phyloP scores from a whole-genome alignment of 2,329 filamentous ascomycete genomes.

The Harringtonia aguacate region DNA sequence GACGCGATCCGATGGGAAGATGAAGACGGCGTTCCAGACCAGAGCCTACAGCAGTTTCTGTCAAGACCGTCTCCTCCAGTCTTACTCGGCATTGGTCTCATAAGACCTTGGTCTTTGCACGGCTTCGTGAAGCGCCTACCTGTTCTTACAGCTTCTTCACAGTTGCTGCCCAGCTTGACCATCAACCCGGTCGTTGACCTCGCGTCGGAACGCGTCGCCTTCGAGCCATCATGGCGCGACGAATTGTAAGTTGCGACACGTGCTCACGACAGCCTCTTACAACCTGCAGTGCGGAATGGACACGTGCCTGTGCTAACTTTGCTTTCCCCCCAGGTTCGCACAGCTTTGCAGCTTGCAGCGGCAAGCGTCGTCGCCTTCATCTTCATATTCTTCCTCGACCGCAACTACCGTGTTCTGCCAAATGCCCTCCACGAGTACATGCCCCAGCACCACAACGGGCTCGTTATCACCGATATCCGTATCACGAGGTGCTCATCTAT shows the following conservation, averaged over 20 bases:
- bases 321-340: conserved; percentile 38
- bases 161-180: too few relatives aligned
- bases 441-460: conserved; percentile 73
- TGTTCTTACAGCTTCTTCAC: not conserved
- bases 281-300: too few relatives aligned
- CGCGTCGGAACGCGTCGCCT: not conserved
- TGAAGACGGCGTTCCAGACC: not conserved
- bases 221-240: conserved; percentile 16
- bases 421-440: conserved; percentile 78
- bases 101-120: not conserved
- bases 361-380: conserved; percentile 57
- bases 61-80: not conserved
- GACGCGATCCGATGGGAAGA: not conserved
- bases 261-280: too few relatives aligned
- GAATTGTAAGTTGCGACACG: conserved; percentile 22
- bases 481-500: conserved; percentile 65
- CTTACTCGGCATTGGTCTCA: too few relatives aligned
- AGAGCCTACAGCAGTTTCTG: not conserved
- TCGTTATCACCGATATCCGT: conserved; percentile 77
- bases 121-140: not conserved
- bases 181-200: not conserved
- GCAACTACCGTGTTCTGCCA: conserved; percentile 77
- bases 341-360: conserved; percentile 63
- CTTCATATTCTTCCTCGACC: conserved; percentile 73
- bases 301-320: not conserved